These are phyloP conservation scores for Phytophthora agathidicida DNA, from an alignment of 352 stramenopile species.

Conservation along the genomic window DNA sequence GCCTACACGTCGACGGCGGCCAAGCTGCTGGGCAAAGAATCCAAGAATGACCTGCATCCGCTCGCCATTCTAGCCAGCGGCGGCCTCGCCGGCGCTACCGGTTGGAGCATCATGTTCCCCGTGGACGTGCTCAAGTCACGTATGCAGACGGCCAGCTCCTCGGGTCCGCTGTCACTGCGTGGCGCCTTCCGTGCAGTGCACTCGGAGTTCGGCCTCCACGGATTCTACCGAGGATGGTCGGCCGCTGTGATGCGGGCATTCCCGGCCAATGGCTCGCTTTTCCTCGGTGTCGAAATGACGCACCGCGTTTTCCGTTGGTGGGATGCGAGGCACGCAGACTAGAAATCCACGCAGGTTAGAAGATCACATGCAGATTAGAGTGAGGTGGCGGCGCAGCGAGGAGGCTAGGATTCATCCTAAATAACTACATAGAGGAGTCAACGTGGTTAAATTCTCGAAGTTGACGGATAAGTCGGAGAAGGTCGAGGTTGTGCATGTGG, in stretches of 20 bases:
- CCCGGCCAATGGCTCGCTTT: constrained; percentile 88
- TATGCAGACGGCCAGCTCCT: constrained; percentile 67
- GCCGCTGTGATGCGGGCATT: constrained; percentile 87
- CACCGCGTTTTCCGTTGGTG: constrained; percentile 78
- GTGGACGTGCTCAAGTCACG: constrained; percentile 86
- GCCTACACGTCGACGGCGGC: constrained; percentile 64
- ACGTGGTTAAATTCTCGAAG: constrained; percentile 80
- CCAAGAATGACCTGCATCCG: constrained; percentile 79
- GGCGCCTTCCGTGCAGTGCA: constrained; percentile 63
- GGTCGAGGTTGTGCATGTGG: constrained; percentile 81
- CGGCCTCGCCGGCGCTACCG: constrained; percentile 76
- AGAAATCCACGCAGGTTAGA: no score
- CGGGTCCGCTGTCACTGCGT: constrained; percentile 41
- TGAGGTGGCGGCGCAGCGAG: no score
- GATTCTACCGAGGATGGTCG: constrained; percentile 89
- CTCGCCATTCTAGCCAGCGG: constrained; percentile 76
- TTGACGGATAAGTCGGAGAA: constrained; percentile 68
- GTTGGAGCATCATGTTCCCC: constrained; percentile 89
- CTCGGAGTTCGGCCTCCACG: constrained; percentile 66
- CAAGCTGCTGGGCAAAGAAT: constrained; percentile 54
- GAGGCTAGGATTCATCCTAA: no score
- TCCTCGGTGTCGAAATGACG: constrained; percentile 90
- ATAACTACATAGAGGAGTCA: constrained; percentile 27
- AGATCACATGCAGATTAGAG: no score
- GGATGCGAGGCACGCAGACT: constrained; percentile 38